phyloP scores from a whole-genome alignment of 2,329 filamentous ascomycete species.

The Apiospora marii region DNA sequence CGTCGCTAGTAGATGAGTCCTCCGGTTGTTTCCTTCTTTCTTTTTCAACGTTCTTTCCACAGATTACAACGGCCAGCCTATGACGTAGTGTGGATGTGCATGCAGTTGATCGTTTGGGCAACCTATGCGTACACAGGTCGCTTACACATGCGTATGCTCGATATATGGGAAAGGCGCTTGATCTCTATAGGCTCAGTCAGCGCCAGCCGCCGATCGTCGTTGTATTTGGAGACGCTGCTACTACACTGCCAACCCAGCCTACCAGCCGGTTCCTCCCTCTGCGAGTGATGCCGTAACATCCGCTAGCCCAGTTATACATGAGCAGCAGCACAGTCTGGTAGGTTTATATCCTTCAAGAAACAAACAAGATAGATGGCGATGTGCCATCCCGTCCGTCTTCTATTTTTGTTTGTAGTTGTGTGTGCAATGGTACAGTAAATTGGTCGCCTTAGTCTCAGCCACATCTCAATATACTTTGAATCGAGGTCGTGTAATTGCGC shows the following conservation, averaged over 20 bases:
- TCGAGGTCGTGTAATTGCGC: slow-evolving; percentile 1
- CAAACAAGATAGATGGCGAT: background rate
- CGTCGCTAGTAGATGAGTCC: slow-evolving; percentile 2
- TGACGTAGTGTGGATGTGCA: background rate
- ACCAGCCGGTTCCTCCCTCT: slow-evolving; percentile 21
- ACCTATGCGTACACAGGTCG: background rate
- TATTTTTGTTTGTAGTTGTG: slow-evolving; percentile 3
- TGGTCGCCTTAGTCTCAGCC: background rate
- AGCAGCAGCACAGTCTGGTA: background rate
- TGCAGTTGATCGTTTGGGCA: background rate
- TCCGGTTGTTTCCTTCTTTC: background rate
- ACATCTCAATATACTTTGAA: background rate
- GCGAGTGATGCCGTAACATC: slow-evolving; percentile 19
- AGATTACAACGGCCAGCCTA: background rate
- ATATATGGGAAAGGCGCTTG: background rate
- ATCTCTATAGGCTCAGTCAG: slow-evolving; percentile 12
- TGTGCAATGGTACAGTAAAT: background rate
- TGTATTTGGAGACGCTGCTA: slow-evolving; percentile 11
- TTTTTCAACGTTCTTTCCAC: background rate
- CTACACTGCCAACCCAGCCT: slow-evolving; percentile 19
- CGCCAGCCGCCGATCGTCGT: background rate
- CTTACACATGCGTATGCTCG: background rate
- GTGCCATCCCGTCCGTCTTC: background rate
- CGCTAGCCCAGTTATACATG: slow-evolving; percentile 9
- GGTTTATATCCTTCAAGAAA: background rate